These are phyloP conservation scores for Alisma plantagoaquatica DNA, from an alignment of 106 monocot genomes.

Conservation along the genomic window DNA sequence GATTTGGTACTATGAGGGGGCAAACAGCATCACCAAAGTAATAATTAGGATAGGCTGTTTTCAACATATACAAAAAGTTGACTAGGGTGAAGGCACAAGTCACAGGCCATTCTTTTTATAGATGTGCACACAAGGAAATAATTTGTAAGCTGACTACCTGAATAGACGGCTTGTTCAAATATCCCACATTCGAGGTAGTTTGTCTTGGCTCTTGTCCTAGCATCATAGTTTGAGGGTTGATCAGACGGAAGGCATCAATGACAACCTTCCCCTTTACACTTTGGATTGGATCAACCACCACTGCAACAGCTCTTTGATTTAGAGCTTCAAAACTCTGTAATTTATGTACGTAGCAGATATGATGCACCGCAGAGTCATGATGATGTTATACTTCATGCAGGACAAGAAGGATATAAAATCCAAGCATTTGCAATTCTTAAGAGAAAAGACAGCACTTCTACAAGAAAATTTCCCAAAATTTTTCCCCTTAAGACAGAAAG, in stretches of 20 bases:
- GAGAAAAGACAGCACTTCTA: not conserved
- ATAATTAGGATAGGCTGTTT: no score
- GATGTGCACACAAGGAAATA: no score
- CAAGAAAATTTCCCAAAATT: no score
- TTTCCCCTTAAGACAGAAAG: not conserved
- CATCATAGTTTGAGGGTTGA: conserved; percentile 99
- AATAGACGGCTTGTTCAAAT: conserved; percentile 92
- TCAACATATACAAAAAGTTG: no score
- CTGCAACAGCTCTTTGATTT: conserved; percentile 93
- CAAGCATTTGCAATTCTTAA: not conserved
- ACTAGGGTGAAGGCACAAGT: no score
- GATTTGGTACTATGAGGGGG: no score
- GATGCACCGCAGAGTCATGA: not conserved
- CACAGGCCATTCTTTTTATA: no score
- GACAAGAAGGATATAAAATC: conserved; percentile 3
- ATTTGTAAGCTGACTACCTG: conserved; percentile 29
- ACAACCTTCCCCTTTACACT: conserved; percentile 99
- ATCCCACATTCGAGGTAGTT: conserved; percentile 87
- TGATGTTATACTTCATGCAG: no score
- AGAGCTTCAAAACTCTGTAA: conserved; percentile 92
- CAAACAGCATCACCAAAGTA: no score
- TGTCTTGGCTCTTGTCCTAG: conserved; percentile 97
- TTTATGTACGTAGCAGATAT: not conserved
- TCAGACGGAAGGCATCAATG: conserved; percentile 97
- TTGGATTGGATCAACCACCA: conserved; percentile 91